phyloP scores from a whole-genome alignment of 2,329 filamentous ascomycete genomes.

The Pezicula carpinea region DNA sequence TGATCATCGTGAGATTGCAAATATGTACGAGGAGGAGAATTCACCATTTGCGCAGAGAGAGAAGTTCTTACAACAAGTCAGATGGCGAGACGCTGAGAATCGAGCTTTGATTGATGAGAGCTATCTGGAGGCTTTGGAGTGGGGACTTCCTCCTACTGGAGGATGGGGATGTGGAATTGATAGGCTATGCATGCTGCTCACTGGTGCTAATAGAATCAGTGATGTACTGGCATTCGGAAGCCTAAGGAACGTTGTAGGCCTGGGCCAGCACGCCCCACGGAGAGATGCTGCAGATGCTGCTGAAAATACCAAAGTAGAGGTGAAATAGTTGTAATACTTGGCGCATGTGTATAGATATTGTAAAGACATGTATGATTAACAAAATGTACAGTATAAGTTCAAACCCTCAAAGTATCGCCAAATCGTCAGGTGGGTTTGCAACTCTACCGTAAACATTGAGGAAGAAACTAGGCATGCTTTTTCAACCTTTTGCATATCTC shows the following conservation, averaged over 20 bases:
- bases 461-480: too few species aligned
- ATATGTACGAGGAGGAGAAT: slow-evolving; percentile 99
- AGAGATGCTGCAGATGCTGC: neutral
- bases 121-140: slow-evolving; percentile 80
- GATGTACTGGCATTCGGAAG: slow-evolving; percentile 89
- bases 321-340: neutral
- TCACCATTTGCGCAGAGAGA: slow-evolving; percentile 78
- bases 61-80: slow-evolving; percentile 67
- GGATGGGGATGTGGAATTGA: slow-evolving; percentile 96
- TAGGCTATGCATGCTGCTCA: slow-evolving; percentile 85
- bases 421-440: too few species aligned
- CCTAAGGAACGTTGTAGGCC: slow-evolving; percentile 61
- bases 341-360: neutral
- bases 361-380: too few species aligned
- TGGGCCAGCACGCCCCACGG: slow-evolving; percentile 22
- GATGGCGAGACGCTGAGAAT: slow-evolving; percentile 32
- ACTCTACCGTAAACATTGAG: too few species aligned
- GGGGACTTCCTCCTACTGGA: slow-evolving; percentile 89
- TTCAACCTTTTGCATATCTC: neutral
- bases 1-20: slow-evolving; percentile 75
- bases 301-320: neutral
- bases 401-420: too few species aligned
- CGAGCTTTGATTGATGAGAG: slow-evolving; percentile 48
- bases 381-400: too few species aligned
- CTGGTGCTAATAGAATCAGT: slow-evolving; percentile 70